A percentile compares a stretch with the other conserved stretches of the same genome.
phyloP scores from a whole-genome alignment of 177 flowering plant genomes.

The Telopea speciosissima region DNA sequence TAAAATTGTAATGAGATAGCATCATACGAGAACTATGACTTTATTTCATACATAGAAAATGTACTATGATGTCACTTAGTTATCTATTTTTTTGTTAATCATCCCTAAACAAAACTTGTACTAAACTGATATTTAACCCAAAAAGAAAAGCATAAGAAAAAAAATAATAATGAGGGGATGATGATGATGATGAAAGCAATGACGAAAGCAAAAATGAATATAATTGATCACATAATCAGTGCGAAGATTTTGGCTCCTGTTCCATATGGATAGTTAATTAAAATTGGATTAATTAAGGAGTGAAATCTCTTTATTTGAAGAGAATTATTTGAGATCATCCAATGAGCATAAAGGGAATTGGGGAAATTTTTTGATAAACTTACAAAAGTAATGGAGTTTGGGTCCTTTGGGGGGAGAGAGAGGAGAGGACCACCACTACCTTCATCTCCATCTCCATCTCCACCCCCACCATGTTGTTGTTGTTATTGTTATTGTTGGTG shows the following conservation, averaged over 20 bases:
- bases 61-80: not conserved
- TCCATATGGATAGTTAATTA: not conserved
- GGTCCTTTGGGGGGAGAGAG: not conserved
- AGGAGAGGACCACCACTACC: not conserved
- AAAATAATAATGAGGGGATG: no score
- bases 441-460: no score
- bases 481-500: no score
- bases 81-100: not conserved
- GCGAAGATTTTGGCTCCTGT: constrained; percentile 18
- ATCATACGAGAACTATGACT: no score
- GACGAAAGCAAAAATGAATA: constrained; percentile 5
- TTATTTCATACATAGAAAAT: no score
- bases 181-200: constrained; percentile 6
- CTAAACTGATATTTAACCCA: no score
- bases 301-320: not conserved
- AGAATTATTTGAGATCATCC: not conserved
- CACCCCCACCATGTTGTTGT: no score
- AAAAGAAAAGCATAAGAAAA: no score
- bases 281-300: no score
- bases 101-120: not conserved
- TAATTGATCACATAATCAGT: constrained; percentile 6
- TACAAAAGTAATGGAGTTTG: not conserved
- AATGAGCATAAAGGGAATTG: not conserved
- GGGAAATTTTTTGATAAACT: no score
- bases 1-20: no score